phyloP scores from a whole-genome alignment of 2,329 filamentous ascomycete genomes.

The Paraconiothyrium sp. region DNA sequence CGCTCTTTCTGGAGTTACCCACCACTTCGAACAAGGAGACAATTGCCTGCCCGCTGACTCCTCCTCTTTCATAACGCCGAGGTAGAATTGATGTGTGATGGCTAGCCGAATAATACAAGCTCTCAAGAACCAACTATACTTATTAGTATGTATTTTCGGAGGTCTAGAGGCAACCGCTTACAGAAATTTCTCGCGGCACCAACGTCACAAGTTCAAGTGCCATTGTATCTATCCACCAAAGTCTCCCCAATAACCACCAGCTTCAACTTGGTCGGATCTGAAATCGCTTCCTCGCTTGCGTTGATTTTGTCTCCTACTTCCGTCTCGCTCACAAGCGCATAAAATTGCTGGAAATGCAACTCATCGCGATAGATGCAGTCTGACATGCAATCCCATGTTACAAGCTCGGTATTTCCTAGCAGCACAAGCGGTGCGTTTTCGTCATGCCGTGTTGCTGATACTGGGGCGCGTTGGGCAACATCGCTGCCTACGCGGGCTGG shows the following conservation, averaged over 20 bases:
- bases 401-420: constrained; percentile 12
- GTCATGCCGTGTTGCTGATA: not conserved
- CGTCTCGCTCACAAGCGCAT: constrained; percentile 16
- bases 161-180: too few relatives aligned
- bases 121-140: too few relatives aligned
- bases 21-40: too few relatives aligned
- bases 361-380: constrained; percentile 18
- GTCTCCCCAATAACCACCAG: constrained; percentile 22
- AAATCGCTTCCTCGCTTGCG: constrained; percentile 14
- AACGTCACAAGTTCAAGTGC: not conserved
- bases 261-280: constrained; percentile 17
- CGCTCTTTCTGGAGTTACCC: too few relatives aligned
- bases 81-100: too few relatives aligned
- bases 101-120: too few relatives aligned
- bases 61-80: too few relatives aligned
- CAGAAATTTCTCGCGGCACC: too few relatives aligned
- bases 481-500: constrained; percentile 11
- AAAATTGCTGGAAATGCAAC: constrained; percentile 22
- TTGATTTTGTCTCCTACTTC: constrained; percentile 14
- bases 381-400: constrained; percentile 19
- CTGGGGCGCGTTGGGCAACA: not conserved
- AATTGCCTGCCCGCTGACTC: too few relatives aligned
- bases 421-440: constrained; percentile 15
- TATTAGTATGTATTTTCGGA: too few relatives aligned
- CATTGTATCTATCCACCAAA: not conserved